A percentile compares a stretch with the other conserved stretches of the same genome.
Conservation (phyloP, 176 grass and related monocot species). For the Zizania latifolia region DNA sequence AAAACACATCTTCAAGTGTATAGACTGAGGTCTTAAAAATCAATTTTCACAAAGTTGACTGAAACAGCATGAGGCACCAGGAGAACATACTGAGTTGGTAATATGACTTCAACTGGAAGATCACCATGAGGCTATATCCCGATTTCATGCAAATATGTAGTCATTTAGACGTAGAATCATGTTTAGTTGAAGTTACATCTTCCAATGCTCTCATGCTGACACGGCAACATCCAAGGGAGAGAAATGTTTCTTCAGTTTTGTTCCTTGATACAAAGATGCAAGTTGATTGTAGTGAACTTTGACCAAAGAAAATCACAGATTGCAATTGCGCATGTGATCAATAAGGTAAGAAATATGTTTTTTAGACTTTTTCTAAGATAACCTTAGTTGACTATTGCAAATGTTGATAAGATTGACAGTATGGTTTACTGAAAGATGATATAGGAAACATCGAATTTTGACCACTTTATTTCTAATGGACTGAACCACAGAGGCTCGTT, state of each 20-base stretch:
- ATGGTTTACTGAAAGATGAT: slow-evolving; percentile 1
- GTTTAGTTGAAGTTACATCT: slow-evolving; percentile 40
- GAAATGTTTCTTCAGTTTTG: slow-evolving; percentile 37
- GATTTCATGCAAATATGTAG: slow-evolving; percentile 29
- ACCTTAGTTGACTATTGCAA: neutral
- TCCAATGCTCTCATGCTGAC: slow-evolving; percentile 36
- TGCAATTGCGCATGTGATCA: neutral
- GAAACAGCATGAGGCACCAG: slow-evolving; percentile 20
- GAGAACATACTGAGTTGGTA: slow-evolving; percentile 34
- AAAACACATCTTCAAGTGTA: slow-evolving; percentile 2
- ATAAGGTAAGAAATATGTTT: neutral
- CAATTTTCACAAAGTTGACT: slow-evolving; percentile 27
- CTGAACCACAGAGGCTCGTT: neutral
- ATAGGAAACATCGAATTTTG: neutral
- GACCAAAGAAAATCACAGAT: slow-evolving; percentile 23
- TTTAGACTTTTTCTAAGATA: neutral
- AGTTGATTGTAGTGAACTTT: slow-evolving; percentile 21
- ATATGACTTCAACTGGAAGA: slow-evolving; percentile 38
- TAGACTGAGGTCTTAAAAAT: neutral
- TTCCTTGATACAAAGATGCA: slow-evolving; percentile 42
- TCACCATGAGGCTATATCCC: slow-evolving; percentile 24
- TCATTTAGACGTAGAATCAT: slow-evolving; percentile 24
- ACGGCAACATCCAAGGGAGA: slow-evolving; percentile 40
- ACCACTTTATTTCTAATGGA: neutral
- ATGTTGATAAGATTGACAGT: neutral